These are phyloP conservation scores for Annulohypoxylon nitens DNA, from an alignment of 495 filamentous ascomycete genomes.

Conservation along the genomic window DNA sequence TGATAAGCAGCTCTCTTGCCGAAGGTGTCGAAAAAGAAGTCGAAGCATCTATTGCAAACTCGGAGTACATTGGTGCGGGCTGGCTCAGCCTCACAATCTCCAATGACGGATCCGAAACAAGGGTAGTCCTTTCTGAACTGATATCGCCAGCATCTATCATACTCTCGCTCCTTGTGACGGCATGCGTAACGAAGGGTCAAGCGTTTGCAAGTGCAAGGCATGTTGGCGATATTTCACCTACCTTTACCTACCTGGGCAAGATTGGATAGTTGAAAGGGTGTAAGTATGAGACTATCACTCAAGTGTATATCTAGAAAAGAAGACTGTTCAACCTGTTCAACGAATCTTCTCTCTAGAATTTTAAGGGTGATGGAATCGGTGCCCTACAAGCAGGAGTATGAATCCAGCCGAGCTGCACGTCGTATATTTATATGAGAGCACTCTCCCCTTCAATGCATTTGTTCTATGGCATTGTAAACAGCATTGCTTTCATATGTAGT, in stretches of 20 bases:
- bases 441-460: background rate
- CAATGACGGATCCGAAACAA: constrained; percentile 15
- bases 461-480: constrained; percentile 22
- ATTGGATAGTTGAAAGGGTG: background rate
- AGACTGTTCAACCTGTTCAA: background rate
- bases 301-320: constrained; percentile 19
- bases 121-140: constrained; percentile 8
- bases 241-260: background rate
- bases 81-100: constrained; percentile 1
- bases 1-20: constrained; percentile 28
- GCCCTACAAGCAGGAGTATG: background rate
- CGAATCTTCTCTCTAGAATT: background rate
- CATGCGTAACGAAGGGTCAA: constrained; percentile 41
- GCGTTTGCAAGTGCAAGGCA: constrained; percentile 39
- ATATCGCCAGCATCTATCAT: constrained; percentile 36
- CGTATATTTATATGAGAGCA: constrained; percentile 21
- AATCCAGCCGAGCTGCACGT: background rate
- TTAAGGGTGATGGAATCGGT: background rate
- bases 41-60: constrained; percentile 36
- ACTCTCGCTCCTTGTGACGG: constrained; percentile 40
- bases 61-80: background rate
- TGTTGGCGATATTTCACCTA: constrained; percentile 19
- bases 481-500: background rate
- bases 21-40: constrained; percentile 33
- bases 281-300: constrained; percentile 13